Evolutionary conservation across 148 eudicot genomes (phyloP), one percentile per base, ranked within the genome.

Genomic region (Cornus florida): DNA sequence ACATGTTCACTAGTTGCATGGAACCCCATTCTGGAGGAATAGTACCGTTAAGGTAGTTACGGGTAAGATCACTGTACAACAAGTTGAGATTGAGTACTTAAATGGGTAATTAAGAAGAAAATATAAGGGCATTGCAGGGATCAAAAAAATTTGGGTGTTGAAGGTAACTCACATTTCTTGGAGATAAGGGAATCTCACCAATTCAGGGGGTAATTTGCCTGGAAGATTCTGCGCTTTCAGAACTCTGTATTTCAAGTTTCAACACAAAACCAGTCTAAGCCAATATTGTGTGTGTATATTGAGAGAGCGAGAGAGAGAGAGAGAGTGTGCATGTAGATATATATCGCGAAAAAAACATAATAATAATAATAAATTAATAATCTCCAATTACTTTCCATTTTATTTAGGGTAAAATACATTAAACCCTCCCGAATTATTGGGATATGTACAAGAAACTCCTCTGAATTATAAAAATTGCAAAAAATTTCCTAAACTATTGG

Each of bases 41-140:
- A 1, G 85, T 84, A 43, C 89, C 89, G 68, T 68, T 79, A n/a
- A 86, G 86, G 75, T 79, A 84, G 83, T 86, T 86, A 67, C 87
- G 85, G 41, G 70, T 65, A 3, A 87, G 82, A 7, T 87, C 89
- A 50, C 89, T 87, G 83, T 28, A 28, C 28, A 28, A 28, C 28
- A 28, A 28, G 0, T 7, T 48, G 12, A 1, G 12, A 7, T 48
- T 57, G 20, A 13, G 64, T 57, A 57, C 0, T 4, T 12, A 57
- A 17, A 62, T 62, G 10, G 23, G 23, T n/a, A 62, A 19, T 17
- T n/a, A 62, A 4, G 10, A 23, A 46, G 8, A 11, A 32, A 50
- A 43, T 24, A 17, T 50, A 13, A 6, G 20, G 72, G 64, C 39
- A 43, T 43, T 6, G 10, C 48, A 14, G 11, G 10, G 5, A 23